Evolutionary conservation across 768 basidiomycete genomes (phyloP).

Genomic region (Coprinellus micaceus): DNA sequence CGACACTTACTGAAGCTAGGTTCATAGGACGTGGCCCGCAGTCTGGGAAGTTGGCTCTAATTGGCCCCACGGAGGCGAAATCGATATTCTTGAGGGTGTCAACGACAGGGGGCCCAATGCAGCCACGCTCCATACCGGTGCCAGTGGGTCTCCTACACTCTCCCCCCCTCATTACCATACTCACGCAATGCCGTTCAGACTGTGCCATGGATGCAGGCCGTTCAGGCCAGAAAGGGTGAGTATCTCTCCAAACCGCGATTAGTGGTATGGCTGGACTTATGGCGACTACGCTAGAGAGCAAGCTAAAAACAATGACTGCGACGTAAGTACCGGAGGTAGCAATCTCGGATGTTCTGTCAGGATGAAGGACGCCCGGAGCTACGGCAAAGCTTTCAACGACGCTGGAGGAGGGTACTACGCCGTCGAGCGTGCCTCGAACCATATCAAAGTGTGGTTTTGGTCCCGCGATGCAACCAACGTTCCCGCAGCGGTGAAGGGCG

Average conservation of each 20-base stretch:
- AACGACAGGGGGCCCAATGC: slow-evolving; percentile 36
- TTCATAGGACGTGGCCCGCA: slow-evolving; percentile 44
- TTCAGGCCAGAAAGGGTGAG: no score
- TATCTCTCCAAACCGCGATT: no score
- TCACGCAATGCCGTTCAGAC: no score
- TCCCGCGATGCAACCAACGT: slow-evolving; percentile 43
- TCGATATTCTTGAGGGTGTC: slow-evolving; percentile 41
- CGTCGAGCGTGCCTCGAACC: slow-evolving; percentile 48
- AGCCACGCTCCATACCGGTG: slow-evolving; percentile 33
- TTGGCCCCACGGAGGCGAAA: slow-evolving; percentile 48
- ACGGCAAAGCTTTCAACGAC: slow-evolving; percentile 54
- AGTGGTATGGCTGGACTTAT: no score
- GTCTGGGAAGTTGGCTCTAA: slow-evolving; percentile 47
- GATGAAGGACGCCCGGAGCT: slow-evolving; percentile 38
- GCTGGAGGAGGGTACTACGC: slow-evolving; percentile 65
- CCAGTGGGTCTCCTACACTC: not conserved
- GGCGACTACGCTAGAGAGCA: not conserved
- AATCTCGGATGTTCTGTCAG: slow-evolving; percentile 30
- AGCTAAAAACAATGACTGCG: slow-evolving; percentile 21
- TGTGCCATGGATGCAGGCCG: no score
- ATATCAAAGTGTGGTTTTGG: slow-evolving; percentile 77
- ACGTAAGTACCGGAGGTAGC: slow-evolving; percentile 18
- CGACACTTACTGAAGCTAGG: no score
- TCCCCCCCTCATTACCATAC: no score
- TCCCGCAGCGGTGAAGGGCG: slow-evolving; percentile 46